A percentile compares a stretch with the other conserved stretches of the same genome.
These are phyloP conservation scores for Marvania coccoides DNA, from an alignment of 139 green algal species.

Conservation along the genomic window DNA sequence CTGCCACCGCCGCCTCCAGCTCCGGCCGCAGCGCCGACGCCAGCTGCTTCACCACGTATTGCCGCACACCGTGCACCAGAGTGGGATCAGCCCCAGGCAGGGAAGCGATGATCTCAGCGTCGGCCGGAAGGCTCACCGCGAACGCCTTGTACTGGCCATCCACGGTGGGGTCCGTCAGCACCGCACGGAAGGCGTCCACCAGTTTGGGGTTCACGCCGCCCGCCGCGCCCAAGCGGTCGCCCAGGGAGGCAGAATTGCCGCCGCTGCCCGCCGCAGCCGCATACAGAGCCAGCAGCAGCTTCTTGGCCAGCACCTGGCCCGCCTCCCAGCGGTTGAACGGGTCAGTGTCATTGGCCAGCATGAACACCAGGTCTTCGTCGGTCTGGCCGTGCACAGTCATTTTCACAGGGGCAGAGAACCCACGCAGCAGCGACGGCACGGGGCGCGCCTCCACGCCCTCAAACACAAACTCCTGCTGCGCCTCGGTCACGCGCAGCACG, in stretches of 20 bases:
- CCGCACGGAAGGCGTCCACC: slow-evolving; percentile 49
- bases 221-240: slow-evolving; percentile 19
- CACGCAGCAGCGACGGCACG: slow-evolving; percentile 83
- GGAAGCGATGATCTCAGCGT: slow-evolving; percentile 66
- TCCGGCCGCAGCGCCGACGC: slow-evolving; percentile 61
- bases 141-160: slow-evolving; percentile 67
- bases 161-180: slow-evolving; percentile 40
- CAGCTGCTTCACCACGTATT: slow-evolving; percentile 60
- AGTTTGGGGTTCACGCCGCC: slow-evolving; percentile 54
- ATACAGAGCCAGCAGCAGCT: slow-evolving; percentile 76
- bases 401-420: slow-evolving; percentile 91
- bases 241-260: slow-evolving; percentile 9
- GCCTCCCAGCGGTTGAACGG: slow-evolving; percentile 90
- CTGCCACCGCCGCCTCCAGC: slow-evolving; percentile 57
- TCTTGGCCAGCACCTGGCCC: slow-evolving; percentile 67
- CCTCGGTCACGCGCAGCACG: slow-evolving; percentile 56
- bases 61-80: slow-evolving; percentile 59
- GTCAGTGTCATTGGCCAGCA: slow-evolving; percentile 88
- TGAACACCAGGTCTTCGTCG: slow-evolving; percentile 82
- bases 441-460: slow-evolving; percentile 45
- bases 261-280: slow-evolving; percentile 8
- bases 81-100: slow-evolving; percentile 67
- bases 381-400: slow-evolving; percentile 68
- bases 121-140: slow-evolving; percentile 54
- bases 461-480: slow-evolving; percentile 52